These are phyloP conservation scores for Boletellus emodensis DNA, from an alignment of 768 basidiomycete species.

Conservation along the genomic window DNA sequence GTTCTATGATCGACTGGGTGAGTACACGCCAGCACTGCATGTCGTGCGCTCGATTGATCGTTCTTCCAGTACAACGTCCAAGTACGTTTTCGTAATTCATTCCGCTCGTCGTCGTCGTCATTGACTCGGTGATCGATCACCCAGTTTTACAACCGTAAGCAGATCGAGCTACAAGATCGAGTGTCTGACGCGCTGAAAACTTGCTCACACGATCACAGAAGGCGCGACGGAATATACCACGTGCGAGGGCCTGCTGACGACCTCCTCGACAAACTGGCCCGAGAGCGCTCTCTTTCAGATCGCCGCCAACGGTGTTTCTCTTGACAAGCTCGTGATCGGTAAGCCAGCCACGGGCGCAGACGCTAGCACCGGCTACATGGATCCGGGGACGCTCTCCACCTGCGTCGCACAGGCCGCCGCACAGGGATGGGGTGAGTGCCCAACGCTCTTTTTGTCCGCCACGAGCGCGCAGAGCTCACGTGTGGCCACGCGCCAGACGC, in stretches of 20 bases:
- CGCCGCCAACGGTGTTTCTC: constrained; percentile 41
- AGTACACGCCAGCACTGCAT: background rate
- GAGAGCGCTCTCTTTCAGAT: constrained; percentile 55
- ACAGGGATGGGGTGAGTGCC: constrained; percentile 62
- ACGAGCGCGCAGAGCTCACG: background rate
- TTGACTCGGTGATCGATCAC: constrained; percentile 1
- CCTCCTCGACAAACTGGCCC: constrained; percentile 61
- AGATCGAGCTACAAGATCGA: background rate
- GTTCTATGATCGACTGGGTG: constrained; percentile 45
- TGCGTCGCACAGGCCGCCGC: constrained; percentile 59
- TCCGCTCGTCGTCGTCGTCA: background rate
- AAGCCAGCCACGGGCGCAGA: constrained; percentile 44
- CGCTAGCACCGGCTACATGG: constrained; percentile 55
- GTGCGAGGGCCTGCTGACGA: constrained; percentile 53
- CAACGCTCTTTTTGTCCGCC: background rate
- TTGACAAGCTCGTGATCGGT: constrained; percentile 53
- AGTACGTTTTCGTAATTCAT: constrained; percentile 17
- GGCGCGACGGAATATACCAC: constrained; percentile 61
- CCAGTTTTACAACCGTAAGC: constrained; percentile 31
- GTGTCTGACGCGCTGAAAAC: background rate
- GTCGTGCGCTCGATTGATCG: background rate
- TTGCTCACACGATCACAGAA: constrained; percentile 36
- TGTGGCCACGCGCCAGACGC: constrained; percentile 19
- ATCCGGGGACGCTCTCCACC: constrained; percentile 47
- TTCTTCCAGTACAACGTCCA: constrained; percentile 35